Conservation (phyloP, 805 yeast species). For the Maudiozyma serrabonitensis region DNA sequence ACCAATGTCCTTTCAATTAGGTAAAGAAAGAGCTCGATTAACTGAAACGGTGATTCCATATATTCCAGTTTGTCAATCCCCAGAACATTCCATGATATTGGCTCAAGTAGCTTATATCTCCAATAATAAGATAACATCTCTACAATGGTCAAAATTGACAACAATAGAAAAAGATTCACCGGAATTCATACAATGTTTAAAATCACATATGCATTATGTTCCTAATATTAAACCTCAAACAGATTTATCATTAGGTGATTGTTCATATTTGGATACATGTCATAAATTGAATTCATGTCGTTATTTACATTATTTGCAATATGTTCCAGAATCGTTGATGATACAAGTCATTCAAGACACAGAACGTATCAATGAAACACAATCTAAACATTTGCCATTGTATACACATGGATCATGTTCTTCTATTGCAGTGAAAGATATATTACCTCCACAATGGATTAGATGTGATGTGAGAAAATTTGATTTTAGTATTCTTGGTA, state of each 20-base stretch:
- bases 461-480: constrained; percentile 70
- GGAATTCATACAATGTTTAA: constrained; percentile 25
- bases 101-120: constrained; percentile 16
- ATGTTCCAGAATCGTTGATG: constrained; percentile 28
- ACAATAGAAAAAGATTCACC: constrained; percentile 14
- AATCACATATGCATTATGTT: constrained; percentile 40
- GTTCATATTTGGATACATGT: constrained; percentile 90
- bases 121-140: constrained; percentile 22
- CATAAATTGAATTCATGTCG: constrained; percentile 75
- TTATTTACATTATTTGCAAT: constrained; percentile 63
- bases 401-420: constrained; percentile 30
- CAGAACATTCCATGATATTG: constrained; percentile 14
- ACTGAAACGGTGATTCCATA: constrained; percentile 11
- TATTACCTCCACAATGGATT: constrained; percentile 71
- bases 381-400: constrained; percentile 18
- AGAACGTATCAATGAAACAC: constrained; percentile 14
- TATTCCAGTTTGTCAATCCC: constrained; percentile 20
- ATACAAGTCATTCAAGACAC: constrained; percentile 12
- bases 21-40: constrained; percentile 19
- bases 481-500: constrained; percentile 64
- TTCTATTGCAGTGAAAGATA: constrained; percentile 26
- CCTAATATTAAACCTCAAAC: constrained; percentile 52
- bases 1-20: constrained; percentile 19
- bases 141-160: constrained; percentile 20
- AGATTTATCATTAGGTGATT: constrained; percentile 70